Evolutionary conservation across 2,329 filamentous ascomycete species (phyloP), one percentile per base, ranked within the genome.

Genomic region (Daldinia sp.): DNA sequence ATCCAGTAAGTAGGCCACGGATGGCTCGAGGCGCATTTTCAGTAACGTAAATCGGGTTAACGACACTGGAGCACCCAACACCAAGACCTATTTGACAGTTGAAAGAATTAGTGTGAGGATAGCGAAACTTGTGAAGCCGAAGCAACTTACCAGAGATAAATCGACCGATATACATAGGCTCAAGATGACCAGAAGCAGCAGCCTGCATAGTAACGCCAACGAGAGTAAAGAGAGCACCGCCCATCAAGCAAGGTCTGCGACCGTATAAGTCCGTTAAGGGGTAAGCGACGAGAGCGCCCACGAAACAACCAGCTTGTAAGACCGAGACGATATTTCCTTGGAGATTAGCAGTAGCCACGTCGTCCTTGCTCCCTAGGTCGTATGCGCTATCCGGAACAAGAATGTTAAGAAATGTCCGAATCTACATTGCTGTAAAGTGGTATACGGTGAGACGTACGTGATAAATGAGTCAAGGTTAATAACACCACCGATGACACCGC

Each of bases 401-500:
- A 50, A 32, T 29, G 58, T 73, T 58, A 65, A 68, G 58, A 17
- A 2, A 7, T 19, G 13, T 32, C 29, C 15, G 5, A 27, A 9
- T 1, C 7, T 23, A 10, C 9, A 37, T 3, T 32, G 35, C 32
- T 9, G 15, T 23, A 3, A n/a, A 4, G 15, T 8, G 25, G 29
- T 2, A n/a, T 39, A 39, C 23, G 32, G 10, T 25, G 23, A 34
- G 23, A 69, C 80, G 43, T 77, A 87, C 83, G 73, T 62, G 69
- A 82, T 79, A 73, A 90, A 90, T 5, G 82, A 80, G 2, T 78
- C 73, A 68, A 90, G 79, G 7, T 83, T 85, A 27, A 90, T 81
- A 37, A 90, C 86, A 69, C 88, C 88, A 21, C 87, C 87, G 63
- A 90, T 90, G 58, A 89, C 89, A 66, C 87, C 87, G 32, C 86